These are phyloP conservation scores for Acorus calamus DNA, from an alignment of 106 monocot genomes.

Conservation along the genomic window DNA sequence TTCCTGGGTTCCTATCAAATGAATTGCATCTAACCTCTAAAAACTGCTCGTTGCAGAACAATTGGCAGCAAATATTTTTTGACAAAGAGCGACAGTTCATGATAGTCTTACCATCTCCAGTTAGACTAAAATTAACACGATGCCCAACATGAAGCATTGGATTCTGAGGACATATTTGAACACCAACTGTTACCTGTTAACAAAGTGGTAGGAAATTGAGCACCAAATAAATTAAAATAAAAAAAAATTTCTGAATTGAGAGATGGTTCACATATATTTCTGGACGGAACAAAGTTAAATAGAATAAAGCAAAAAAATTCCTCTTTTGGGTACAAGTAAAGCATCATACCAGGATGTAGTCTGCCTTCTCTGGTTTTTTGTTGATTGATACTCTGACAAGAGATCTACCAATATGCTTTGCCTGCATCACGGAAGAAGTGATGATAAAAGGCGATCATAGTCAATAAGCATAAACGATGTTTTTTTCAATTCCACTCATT, in stretches of 20 bases:
- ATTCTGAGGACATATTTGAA: constrained; percentile 65
- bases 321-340: not conserved
- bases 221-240: not conserved
- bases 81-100: no score
- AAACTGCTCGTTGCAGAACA: no score
- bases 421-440: constrained; percentile 27
- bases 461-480: not conserved
- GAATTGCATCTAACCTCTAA: no score
- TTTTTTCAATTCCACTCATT: no score
- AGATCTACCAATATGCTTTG: constrained; percentile 52
- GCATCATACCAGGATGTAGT: constrained; percentile 64
- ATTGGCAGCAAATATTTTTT: no score
- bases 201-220: not conserved
- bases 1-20: no score
- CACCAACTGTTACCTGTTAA: constrained; percentile 74
- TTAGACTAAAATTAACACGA: constrained; percentile 53
- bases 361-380: constrained; percentile 49
- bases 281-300: not conserved
- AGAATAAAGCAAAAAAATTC: not conserved
- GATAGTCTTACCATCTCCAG: constrained; percentile 52
- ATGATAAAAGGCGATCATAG: not conserved
- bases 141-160: constrained; percentile 53
- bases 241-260: not conserved
- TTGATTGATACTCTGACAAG: constrained; percentile 60
- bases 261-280: not conserved